Base-by-base conservation (phyloP, 1,284 basidiomycete genomes). In the Trametes polyzona region DNA sequence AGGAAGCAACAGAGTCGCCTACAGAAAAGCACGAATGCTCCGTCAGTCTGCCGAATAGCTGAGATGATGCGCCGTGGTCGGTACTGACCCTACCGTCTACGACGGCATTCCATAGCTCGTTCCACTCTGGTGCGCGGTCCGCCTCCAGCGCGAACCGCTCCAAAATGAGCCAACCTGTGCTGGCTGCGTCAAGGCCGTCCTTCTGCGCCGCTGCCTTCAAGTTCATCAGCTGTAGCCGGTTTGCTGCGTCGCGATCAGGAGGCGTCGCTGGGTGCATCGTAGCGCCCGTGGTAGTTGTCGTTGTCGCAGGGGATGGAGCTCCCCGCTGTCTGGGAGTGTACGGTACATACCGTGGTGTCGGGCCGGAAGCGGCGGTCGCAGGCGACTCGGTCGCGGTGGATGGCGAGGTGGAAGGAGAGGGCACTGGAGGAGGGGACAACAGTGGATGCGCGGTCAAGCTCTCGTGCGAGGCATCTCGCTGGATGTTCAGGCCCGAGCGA, bases 1-100 rank as follows among this genome's bases (percentile, higher is more conserved):
- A 0, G 94, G 94, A 1, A 96, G 77, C 19, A 96, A 74, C 21
- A 96, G 68, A 0, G 90, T 88, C 2, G 90, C 91, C 92, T 94
- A 64, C 53, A 35, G 43, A 48, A 52, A n/a, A 41, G 21, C 40
- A 9, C 42, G 24, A 41, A 21, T 40, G 30, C 47, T 19, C 16
- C 33, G 37, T 29, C 32, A 56, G 19, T 30, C 41, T 49, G 41
- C 37, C 47, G 39, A 39, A 41, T 26, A 17, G 24, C 21, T 36
- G 47, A n/a, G 16, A 8, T 32, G 32, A 9, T 8, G 56, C 47
- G 36, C 11, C 21, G 32, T 16, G 12, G n/a, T 35, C 33, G 33
- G 37, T 3, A 67, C 77, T 41, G 54, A 90, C 92, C 83, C 91
- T 91, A 29, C 87, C 86, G 19, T 77, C 78, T 0, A 84, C 83